Evolutionary conservation across 768 basidiomycete genomes (phyloP), one percentile per base, ranked within the genome.

Genomic region (Pulveroboletus frians): DNA sequence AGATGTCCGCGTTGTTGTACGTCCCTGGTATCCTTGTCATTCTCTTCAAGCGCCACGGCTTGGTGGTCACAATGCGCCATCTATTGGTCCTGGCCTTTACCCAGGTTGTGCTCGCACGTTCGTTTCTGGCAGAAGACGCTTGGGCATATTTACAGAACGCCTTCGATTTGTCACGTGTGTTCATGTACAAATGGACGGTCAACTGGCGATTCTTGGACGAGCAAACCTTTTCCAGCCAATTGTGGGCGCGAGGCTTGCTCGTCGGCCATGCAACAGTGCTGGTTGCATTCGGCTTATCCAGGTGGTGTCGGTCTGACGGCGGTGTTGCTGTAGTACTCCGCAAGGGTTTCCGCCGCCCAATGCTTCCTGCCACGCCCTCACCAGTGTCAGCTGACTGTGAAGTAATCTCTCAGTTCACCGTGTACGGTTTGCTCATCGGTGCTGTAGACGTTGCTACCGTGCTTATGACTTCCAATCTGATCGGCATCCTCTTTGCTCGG

Each of bases 111-210:
- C 70, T 94, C 40, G 89, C 85, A 4, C 63, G 71, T 8, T 83
- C 86, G 6, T 96, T 92, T 73, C 70, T 94, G 39, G 66, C 71
- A 35, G 71, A 76, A 47, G 73, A 85, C 52, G 70, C 77, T 4
- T 60, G 70, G 61, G 75, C 80, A 18, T 99, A 99, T 67, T 57
- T 91, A 35, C 72, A 69, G 20, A 76, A 77, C 17, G 87, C 96
- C 2, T 99, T 95, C 64, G 84, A 98, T 62, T 73, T 99, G 48
- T 82, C 83, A 4, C 84, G 96, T 13, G 76, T 84, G 8, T 99
- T 99, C 70, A 69, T 96, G 27, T 96, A 88, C 68, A 84, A 89
- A 64, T 99, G 95, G 95, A 97, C 95, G 0, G 93, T 97, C 48
- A 99, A 98, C 63, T 99, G 96, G 96, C 80, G 92, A 39, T 86